Conservation (phyloP, 2,329 filamentous ascomycete genomes). For the Penicillium sp. region DNA sequence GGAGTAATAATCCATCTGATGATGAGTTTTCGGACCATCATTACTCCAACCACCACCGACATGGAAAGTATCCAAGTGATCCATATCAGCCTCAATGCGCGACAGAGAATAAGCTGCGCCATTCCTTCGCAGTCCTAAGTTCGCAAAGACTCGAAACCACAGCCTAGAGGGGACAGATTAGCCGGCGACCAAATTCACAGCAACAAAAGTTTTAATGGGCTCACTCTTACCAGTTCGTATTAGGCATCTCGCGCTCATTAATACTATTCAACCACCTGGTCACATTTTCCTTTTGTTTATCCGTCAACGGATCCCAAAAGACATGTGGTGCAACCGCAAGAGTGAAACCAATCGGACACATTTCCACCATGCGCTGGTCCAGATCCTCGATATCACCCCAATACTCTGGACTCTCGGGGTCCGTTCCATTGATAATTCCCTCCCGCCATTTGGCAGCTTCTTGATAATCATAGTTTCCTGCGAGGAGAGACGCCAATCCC, state of each 20-base stretch:
- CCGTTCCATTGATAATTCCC: constrained; percentile 70
- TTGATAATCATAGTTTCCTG: constrained; percentile 67
- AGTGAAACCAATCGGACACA: constrained; percentile 76
- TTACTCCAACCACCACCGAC: constrained; percentile 83
- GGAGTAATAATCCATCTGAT: constrained; percentile 86
- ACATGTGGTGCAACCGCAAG: constrained; percentile 67
- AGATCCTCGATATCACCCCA: constrained; percentile 77
- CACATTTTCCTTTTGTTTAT: constrained; percentile 66
- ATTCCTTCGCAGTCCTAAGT: constrained; percentile 75
- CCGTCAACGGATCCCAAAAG: constrained; percentile 69
- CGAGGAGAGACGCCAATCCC: constrained; percentile 72
- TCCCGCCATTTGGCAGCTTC: constrained; percentile 69
- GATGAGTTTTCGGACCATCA: constrained; percentile 76
- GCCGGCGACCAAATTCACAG: neutral
- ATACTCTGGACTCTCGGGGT: constrained; percentile 70
- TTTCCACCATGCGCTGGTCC: constrained; percentile 84
- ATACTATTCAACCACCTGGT: constrained; percentile 75
- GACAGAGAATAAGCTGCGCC: constrained; percentile 71
- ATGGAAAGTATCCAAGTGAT: constrained; percentile 79
- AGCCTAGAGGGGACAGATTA: constrained; percentile 52
- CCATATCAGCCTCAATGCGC: constrained; percentile 72
- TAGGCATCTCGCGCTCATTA: constrained; percentile 72
- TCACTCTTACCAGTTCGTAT: constrained; percentile 63
- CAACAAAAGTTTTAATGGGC: constrained; percentile 41
- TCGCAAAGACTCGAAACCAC: constrained; percentile 85